Base-by-base conservation (phyloP, 352 stramenopile genomes). In the Globisporangium uncinulatum region DNA sequence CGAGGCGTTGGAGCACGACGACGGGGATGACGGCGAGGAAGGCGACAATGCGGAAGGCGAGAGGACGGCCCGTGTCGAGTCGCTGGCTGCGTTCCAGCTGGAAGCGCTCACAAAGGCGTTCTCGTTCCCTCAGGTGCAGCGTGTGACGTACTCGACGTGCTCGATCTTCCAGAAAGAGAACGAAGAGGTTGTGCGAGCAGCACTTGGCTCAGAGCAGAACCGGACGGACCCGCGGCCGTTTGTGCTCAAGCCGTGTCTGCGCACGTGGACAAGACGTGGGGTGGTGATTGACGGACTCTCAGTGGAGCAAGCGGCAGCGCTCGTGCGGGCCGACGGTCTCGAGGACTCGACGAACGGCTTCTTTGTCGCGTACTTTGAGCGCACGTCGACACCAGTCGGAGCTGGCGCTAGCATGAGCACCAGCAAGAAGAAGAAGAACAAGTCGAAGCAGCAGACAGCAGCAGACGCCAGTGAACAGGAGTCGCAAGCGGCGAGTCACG, bases 91-190 rank as follows among this genome's bases (percentile, higher is more conserved):
- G 51, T 99, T 99, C 71, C 96, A 99, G 66, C 67, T 97, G 13
- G 69, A 97, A 55, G 91, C 89, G 42, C 69, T 99, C 6, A 71
- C 87, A 45, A 97, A 99, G 73, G 92, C 94, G 0, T 96, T 98
- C 59, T 96, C 69, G 56, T 98, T 99, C 70, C 89, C 92, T 3
- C 67, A 94, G 56, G 95, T 98, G 1, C 67, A 98, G 62, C 83
- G 86, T 34, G 87, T 99, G 47, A 91, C 96, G 19, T 99, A 99
- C 73, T 98, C 95, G 20, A 99, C 96, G 34, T 99, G 96, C 72
- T 98, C 93, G 13, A 79, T 98, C 42, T 95, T 98, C 70, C 76
- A 92, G 46, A 86, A 96, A 61, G 96, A 99, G 68, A 97, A 99
- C 69, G 96, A 99, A 74, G 75, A 83, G 45, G 96, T 99, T 14